Base-by-base conservation (phyloP, 495 filamentous ascomycete species). In the Xylaria castorea region DNA sequence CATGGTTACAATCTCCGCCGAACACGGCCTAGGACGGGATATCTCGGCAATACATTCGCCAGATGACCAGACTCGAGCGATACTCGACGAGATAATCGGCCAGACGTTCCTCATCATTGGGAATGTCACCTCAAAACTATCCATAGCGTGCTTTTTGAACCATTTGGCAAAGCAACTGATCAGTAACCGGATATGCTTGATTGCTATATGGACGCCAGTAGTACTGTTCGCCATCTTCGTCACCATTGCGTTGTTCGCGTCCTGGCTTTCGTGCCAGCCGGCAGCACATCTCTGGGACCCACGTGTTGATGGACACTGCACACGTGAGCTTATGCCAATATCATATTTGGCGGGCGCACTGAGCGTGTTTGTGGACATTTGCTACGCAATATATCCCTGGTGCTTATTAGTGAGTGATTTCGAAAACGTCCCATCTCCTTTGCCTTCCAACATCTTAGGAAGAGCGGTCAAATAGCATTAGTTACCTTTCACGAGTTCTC, bases 91-190 rank as follows among this genome's bases (percentile, higher is more conserved):
- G 22, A 27, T 44, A 20, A 57, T 68, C 36, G 66, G 66, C 20
- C 66, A 68, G 50, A 68, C 66, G n/a, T 51, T 68, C 5, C 66
- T 68, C n/a, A 57, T 68, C 50, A 30, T 50, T 5, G 66, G 48
- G n/a, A 68, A 68, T n/a, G 48, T 68, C 18, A 27, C 36, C 14
- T 51, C 66, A 14, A 68, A 68, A 57, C 34, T 68, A 14, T 40
- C 66, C 5, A 68, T 57, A 8, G 36, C 32, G 11, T 57, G 16
- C 22, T 68, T 68, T 30, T 36, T 68, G 7, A 22, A 64, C 38
- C 9, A 44, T 12, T 5, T 61, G 34, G 25, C 34, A 18, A 25
- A 9, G 7, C 46, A 51, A 32, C 12, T 68, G 36, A 34, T 32
- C 32, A 20, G 11, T 3, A 30, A 7, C 6, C 20, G 34, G 18